Evolutionary conservation across 257 asterid genomes (phyloP), one percentile per base, ranked within the genome.

Genomic region (Agastache rugosa): DNA sequence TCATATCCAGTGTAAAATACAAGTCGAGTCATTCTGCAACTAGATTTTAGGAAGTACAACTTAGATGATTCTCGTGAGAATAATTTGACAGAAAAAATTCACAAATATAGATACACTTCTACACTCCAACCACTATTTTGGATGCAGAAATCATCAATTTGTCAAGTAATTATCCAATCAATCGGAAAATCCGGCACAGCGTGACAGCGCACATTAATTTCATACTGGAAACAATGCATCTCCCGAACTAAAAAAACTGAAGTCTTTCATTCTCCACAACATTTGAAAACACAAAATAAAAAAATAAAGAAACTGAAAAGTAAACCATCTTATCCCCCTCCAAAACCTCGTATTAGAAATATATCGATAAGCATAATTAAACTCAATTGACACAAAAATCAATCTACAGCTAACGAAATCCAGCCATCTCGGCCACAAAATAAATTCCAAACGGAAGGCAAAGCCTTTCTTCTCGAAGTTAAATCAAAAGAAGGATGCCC

Each of bases 301-400:
- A 23, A 19, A 62, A 8, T 6, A 59, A 51, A 67, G 20, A 15
- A 20, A 5, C 25, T 53, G n/a, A 59, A 53, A 51, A 34, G 39
- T 34, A 63, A 55, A 11, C 50, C 62, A 10, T 41, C 69, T 45
- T 15, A 58, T 64, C n/a, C 78, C 71, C 58, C 58, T 55, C 16
- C 4, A 72, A 72, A 72, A 48, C 45, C 53, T 44, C 58, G 66
- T 50, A 9, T 25, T 9, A 16, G 58, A 56, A 27, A 39, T 4
- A 51, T 27, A 15, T 19, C 12, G 0, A 42, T 16, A 17, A 15
- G 9, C 11, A 53, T 10, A 51, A 70, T 27, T 2, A 54, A 56
- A 63, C 42, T 29, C 29, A 31, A 54, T 8, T 22, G 27, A 44
- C 19, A 60, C 20, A 19, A 67, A 17, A 41, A 67, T 48, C 67